Base-by-base conservation (phyloP, 2,329 filamentous ascomycete genomes). In the Colletotrichum cuscutae region DNA sequence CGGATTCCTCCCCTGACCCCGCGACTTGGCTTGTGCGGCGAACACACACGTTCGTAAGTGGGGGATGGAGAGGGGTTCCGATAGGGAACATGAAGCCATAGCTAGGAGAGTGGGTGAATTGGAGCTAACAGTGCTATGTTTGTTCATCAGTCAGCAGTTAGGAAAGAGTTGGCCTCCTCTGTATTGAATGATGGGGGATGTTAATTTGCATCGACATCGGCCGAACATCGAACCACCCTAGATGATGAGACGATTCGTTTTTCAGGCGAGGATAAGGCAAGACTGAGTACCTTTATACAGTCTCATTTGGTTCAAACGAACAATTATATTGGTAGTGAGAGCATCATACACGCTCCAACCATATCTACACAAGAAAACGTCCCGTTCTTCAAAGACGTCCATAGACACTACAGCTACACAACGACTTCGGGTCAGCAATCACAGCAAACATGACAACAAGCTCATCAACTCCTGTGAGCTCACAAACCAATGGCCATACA, bases 181-280 rank as follows among this genome's bases (percentile, higher is more conserved):
- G 42, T 11, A 22, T n/a, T 49, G 42, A 49, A 49, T 11, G 19
- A 49, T 22, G 42, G 42, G 42, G 42, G 8, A 22, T 9, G 42
- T 49, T 49, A 49, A 49, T 35, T 46, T 32, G 42, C 24, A 13
- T 37, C 49, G 52, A 11, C 58, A 58, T 68, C 65, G 28, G 57
- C 65, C 30, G 37, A 49, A 68, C 4, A 63, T 71, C 58, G 65
- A 68, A 32, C 49, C 64, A 71, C 56, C 52, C 13, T 24, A 12
- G 13, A 4, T 42, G 12, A 35, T 68, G 28, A 24, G 19, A 49
- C 7, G 32, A 62, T 53, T 12, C 37, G 22, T 4, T 26, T 35
- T 19, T 19, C 6, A 13, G 24, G 19, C 5, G n/a, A 46, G 12
- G 37, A 22, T 2, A n/a, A 49, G 42, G 7, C 42, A 49, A 22